Evolutionary conservation across 208 protist species (phyloP), one percentile per base, ranked within the genome.

Genomic region (Jaenimonas drosophilae): DNA sequence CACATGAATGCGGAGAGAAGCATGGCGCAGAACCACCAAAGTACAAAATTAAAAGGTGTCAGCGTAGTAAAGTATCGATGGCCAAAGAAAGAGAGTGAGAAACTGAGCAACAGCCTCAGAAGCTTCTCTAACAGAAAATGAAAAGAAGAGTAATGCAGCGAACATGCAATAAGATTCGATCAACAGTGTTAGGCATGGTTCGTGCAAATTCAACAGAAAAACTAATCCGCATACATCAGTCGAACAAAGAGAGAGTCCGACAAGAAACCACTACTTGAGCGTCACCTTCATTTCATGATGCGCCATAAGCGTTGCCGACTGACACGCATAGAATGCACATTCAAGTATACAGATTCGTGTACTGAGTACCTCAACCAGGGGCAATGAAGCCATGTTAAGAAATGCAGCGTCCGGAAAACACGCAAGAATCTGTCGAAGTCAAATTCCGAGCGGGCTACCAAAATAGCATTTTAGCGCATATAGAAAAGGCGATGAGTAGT

Each of bases 291-390:
- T 20, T 11, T 6, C 23, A 42, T 11, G 14, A 11, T 42, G 37
- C 37, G n/a, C 37, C 7, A 6, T 6, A 11, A 42, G 37, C 37
- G n/a, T 42, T 11, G 37, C 37, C 14, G 16, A 42, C 23, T 20
- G 7, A 42, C 37, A 42, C 16, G 16, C 37, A 42, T 11, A 42
- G 23, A 42, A 11, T 20, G 16, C 37, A 42, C 37, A 42, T n/a
- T n/a, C n/a, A n/a, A n/a, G n/a, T n/a, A n/a, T n/a, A n/a, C n/a
- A n/a, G n/a, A n/a, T n/a, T n/a, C 37, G 19, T 42, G n/a, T 11
- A 42, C 37, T 11, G 37, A 42, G 37, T 7, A 42, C 16, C 37
- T 11, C 23, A 20, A 20, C 16, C 14, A 20, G 23, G 37, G 16
- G 37, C 37, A 11, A 42, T 20, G 37, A 7, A 25, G 37, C 16